A percentile compares a stretch with the other conserved stretches of the same genome.
phyloP scores from a whole-genome alignment of 768 basidiomycete genomes.

The Polyporus arcularius region DNA sequence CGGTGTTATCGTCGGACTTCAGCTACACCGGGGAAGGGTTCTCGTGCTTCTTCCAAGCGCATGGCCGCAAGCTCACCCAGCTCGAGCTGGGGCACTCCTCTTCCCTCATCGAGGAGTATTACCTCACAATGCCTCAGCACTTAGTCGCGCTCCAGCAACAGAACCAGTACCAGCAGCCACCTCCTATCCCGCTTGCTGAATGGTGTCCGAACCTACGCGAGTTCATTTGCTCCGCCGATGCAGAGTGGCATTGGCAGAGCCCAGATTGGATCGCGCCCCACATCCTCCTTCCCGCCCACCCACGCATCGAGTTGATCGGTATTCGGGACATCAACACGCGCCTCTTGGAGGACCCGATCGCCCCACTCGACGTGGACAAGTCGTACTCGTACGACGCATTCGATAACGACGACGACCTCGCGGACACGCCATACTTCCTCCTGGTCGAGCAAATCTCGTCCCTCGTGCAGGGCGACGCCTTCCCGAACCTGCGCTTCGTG shows the following conservation, averaged over 20 bases:
- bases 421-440: constrained; percentile 59
- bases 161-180: constrained; percentile 15
- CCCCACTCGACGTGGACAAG: constrained; percentile 14
- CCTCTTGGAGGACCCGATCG: constrained; percentile 42
- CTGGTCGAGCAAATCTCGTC: constrained; percentile 66
- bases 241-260: constrained; percentile 78
- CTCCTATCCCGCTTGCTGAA: constrained; percentile 52
- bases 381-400: constrained; percentile 11
- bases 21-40: constrained; percentile 69
- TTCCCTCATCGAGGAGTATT: constrained; percentile 66
- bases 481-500: constrained; percentile 60
- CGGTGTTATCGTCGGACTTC: constrained; percentile 71
- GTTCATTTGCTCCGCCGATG: constrained; percentile 76
- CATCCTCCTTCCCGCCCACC: constrained; percentile 65
- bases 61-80: constrained; percentile 61
- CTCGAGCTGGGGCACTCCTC: constrained; percentile 75
- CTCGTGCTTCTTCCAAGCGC: constrained; percentile 61
- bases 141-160: constrained; percentile 22
- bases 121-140: constrained; percentile 48
- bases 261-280: constrained; percentile 85
- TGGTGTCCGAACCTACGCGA: constrained; percentile 71
- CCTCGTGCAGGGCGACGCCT: constrained; percentile 57
- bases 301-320: constrained; percentile 63
- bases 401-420: constrained; percentile 21
- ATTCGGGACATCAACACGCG: constrained; percentile 72